Base-by-base conservation (phyloP, 805 yeast genomes). In the Candida succiphila region DNA sequence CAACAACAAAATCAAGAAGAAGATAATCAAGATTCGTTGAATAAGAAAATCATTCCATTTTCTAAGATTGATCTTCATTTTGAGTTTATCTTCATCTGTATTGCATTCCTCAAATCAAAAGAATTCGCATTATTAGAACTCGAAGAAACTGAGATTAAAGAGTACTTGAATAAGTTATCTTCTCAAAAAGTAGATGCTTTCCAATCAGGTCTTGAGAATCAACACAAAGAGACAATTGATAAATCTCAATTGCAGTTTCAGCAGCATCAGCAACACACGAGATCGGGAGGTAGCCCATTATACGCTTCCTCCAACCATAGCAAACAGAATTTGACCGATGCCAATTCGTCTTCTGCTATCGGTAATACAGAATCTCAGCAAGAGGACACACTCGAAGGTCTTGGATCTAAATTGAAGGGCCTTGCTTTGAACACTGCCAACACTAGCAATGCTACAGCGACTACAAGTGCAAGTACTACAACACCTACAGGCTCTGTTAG, bases 61-160 rank as follows among this genome's bases (percentile, higher is more conserved):
- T 69, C 87, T 0, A 61, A 65, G 32, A 58, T 82, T 17, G 84
- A 81, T 49, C 81, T 86, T 1, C 94, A 85, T 49, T 66, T 78
- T 21, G 87, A 82, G 58, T 65, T 86, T 23, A 58, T 82, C 1
- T 88, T 86, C 48, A 71, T 83, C 3, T 75, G 84, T 31, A 61
- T 87, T 31, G 84, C 96, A 1, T 71, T 88, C 26, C 61, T 88
- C 42, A 84, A 84, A 54, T 77, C 89, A 33, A 79, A 80, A 54
- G 88, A 82, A 45, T 74, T 75, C 44, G 75, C 81, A 26, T 65
- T 88, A 35, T 67, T 84, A 42, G 96, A 88, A 51, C 76, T 87
- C 42, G 97, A 88, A 48, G 94, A 85, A 51, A 77, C 83, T 41
- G 97, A 88, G 56, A 84, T 86, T 29, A 66, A 87, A 25, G 94